Conservation (phyloP, 1,284 basidiomycete genomes). For the Neonothopanus nambi region DNA sequence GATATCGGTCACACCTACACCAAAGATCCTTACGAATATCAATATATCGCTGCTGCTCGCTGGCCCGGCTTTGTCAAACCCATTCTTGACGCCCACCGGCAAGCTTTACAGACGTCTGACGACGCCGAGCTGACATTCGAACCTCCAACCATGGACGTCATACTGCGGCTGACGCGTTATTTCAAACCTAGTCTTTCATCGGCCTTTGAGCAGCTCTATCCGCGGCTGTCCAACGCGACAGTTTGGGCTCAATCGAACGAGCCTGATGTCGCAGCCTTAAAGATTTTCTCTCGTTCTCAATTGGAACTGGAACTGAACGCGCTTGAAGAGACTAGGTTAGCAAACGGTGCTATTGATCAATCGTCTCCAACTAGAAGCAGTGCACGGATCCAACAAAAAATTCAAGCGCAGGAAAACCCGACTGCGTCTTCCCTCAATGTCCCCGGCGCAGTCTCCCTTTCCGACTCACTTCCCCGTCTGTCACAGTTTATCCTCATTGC, state of each 20-base stretch:
- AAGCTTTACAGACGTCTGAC: constrained; percentile 21
- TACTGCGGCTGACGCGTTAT: constrained; percentile 59
- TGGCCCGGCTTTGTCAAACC: constrained; percentile 81
- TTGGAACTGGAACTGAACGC: constrained; percentile 2
- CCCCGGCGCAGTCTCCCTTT: constrained; percentile 3
- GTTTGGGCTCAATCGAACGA: constrained; percentile 57
- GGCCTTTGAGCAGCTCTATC: constrained; percentile 66
- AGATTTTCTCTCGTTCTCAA: constrained; percentile 14
- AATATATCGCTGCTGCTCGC: constrained; percentile 73
- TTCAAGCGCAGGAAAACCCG: neutral
- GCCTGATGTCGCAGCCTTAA: constrained; percentile 36
- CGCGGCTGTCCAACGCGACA: constrained; percentile 58
- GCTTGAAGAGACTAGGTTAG: constrained; percentile 1
- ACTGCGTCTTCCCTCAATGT: neutral
- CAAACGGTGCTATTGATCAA: neutral
- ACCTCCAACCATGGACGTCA: constrained; percentile 53
- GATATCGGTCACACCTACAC: constrained; percentile 67
- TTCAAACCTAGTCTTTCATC: constrained; percentile 60
- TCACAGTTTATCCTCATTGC: constrained; percentile 81
- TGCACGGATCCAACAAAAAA: constrained; percentile 6
- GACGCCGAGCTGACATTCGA: constrained; percentile 28
- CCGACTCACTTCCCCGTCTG: constrained; percentile 50
- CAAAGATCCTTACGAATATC: constrained; percentile 67
- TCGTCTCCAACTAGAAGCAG: constrained; percentile 11
- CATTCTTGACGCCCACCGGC: constrained; percentile 53